Evolutionary conservation across 169 alveolate genomes (phyloP), one percentile per base, ranked within the genome.

Genomic region (Plasmodium malariae): DNA sequence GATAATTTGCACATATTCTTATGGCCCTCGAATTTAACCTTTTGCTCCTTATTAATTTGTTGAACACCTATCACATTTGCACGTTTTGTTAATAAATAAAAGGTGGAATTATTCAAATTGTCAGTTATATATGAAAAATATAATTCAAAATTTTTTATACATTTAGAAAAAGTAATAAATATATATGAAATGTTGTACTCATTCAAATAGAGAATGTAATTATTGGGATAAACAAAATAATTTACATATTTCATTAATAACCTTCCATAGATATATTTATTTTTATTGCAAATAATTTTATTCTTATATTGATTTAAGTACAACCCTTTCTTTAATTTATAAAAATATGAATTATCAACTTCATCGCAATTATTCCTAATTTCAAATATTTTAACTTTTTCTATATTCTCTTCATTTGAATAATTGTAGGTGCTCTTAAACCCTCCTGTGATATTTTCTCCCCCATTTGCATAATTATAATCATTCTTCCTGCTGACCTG

Each of bases 111-210:
- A 21, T 80, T 48, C 5, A 36, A 36, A 26, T 60, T 57, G 6
- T 80, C 90, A 24, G 34, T 51, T 21, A 3, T 30, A 80, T 48
- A 80, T 5, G 78, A 65, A 65, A 80, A 63, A 51, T 57, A 28
- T 51, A 80, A 80, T 45, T 80, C 85, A 43, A 67, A 65, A 49
- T 43, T 24, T 4, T 65, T 48, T 19, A 80, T 43, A 67, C 51
- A 80, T 28, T 40, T 80, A 34, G 90, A 80, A 30, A 34, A 80
- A 11, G 40, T 80, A 59, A 80, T 62, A 80, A 65, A 80, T 30
- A 80, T 80, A 40, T 63, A 63, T 24, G 40, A 11, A 24, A 69
- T 43, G 51, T 80, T 80, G 34, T 65, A 80, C 24, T 80, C 90
- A 59, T 65, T 65, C 19, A 67, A 37, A 57, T 80, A 80, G 1